These are phyloP conservation scores for Plenodomus lindquistii DNA, from an alignment of 2,329 filamentous ascomycete genomes.

Conservation along the genomic window DNA sequence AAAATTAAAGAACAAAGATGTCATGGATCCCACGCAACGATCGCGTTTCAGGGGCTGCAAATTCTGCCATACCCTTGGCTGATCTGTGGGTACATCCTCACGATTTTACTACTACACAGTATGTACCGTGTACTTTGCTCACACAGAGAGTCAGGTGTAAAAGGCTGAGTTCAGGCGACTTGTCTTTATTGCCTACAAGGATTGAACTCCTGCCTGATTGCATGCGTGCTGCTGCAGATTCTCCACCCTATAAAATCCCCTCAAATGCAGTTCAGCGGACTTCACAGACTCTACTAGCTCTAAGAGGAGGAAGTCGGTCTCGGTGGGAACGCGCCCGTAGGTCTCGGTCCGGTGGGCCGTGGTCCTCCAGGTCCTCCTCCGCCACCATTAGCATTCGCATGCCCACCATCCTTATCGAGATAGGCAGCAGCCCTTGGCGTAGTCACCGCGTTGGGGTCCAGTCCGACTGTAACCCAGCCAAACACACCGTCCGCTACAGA, in stretches of 20 bases:
- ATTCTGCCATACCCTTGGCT: neutral
- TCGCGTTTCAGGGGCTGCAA: neutral
- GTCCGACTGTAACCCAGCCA: conserved; percentile 30
- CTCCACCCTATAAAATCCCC: neutral
- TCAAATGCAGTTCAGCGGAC: neutral
- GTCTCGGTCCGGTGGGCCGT: neutral
- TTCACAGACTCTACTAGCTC: neutral
- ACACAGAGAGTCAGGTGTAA: neutral
- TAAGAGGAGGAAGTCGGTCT: neutral
- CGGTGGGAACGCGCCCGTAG: neutral
- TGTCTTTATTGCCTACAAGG: neutral
- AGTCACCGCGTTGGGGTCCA: conserved; percentile 25
- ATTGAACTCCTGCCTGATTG: neutral
- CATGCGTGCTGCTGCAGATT: neutral
- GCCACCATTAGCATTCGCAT: neutral
- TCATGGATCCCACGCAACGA: neutral
- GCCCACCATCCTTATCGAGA: conserved; percentile 12
- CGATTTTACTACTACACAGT: no score
- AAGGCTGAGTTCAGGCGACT: neutral
- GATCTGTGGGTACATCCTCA: neutral
- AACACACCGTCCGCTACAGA: conserved; percentile 27
- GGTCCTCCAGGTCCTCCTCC: neutral
- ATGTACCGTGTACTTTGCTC: neutral
- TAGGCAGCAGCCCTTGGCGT: conserved; percentile 10
- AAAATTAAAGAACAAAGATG: no score